Conservation (phyloP, 768 basidiomycete species). For the Boletus rubescentipes region DNA sequence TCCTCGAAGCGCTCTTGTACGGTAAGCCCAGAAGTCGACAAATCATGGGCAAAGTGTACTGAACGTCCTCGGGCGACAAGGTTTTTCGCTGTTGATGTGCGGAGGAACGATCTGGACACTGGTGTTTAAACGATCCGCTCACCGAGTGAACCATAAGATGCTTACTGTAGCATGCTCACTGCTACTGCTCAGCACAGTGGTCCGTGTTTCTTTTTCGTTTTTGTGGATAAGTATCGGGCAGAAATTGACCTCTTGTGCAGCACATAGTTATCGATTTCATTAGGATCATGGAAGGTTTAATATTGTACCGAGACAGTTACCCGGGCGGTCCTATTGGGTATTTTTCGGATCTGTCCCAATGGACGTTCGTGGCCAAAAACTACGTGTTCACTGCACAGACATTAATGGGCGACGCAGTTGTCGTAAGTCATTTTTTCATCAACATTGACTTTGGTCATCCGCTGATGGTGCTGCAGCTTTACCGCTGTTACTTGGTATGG, state of each 20-base stretch:
- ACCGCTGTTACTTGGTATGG: neutral
- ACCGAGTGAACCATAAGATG: neutral
- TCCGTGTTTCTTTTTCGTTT: neutral
- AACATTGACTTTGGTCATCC: neutral
- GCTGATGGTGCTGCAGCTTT: neutral
- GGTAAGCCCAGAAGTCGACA: neutral
- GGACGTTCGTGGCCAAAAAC: conserved; percentile 12
- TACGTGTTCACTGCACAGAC: neutral
- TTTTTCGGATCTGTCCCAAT: conserved; percentile 3
- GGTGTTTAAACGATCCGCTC: neutral
- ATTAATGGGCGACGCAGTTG: neutral
- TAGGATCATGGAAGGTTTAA: neutral
- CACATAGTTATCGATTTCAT: neutral
- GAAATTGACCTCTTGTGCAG: neutral
- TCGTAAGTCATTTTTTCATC: neutral
- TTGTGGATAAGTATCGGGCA: neutral
- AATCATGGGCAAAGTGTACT: neutral
- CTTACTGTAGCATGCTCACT: neutral
- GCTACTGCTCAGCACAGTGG: neutral
- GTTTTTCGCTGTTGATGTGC: neutral
- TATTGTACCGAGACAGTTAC: neutral
- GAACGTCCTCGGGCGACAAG: neutral
- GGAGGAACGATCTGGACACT: neutral
- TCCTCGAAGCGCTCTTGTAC: neutral
- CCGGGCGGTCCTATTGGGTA: neutral